These are phyloP conservation scores for Blastocystis sp. DNA, from an alignment of 352 stramenopile genomes.

Conservation along the genomic window DNA sequence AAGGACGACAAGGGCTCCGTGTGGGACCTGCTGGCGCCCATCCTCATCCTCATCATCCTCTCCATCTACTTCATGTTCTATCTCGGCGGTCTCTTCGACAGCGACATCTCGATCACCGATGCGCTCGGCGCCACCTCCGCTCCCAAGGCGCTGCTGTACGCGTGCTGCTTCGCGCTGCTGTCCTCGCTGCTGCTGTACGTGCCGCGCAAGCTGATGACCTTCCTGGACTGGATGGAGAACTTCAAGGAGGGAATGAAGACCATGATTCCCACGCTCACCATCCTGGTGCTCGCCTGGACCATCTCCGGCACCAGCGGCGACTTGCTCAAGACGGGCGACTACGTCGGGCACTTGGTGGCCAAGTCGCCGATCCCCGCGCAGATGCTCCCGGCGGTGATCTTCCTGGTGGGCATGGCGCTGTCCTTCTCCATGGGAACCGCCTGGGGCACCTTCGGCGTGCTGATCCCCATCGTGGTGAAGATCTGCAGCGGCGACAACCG, in stretches of 20 bases:
- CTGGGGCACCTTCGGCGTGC: slow-evolving; percentile 87
- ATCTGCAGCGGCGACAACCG: slow-evolving; percentile 80
- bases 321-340: slow-evolving; percentile 78
- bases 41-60: slow-evolving; percentile 82
- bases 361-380: slow-evolving; percentile 78
- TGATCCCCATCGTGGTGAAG: slow-evolving; percentile 83
- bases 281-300: slow-evolving; percentile 84
- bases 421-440: slow-evolving; percentile 84
- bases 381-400: slow-evolving; percentile 80
- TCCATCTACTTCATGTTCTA: slow-evolving; percentile 82
- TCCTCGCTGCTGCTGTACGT: slow-evolving; percentile 72
- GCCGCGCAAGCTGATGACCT: slow-evolving; percentile 81
- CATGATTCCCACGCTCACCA: slow-evolving; percentile 83
- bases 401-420: slow-evolving; percentile 82
- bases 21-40: slow-evolving; percentile 84
- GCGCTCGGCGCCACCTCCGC: slow-evolving; percentile 68
- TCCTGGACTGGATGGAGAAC: slow-evolving; percentile 82
- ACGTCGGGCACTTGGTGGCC: slow-evolving; percentile 73
- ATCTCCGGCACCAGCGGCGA: slow-evolving; percentile 82
- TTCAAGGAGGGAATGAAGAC: slow-evolving; percentile 86
- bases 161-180: slow-evolving; percentile 71
- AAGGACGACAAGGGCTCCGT: slow-evolving; percentile 72
- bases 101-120: slow-evolving; percentile 42
- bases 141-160: slow-evolving; percentile 70
- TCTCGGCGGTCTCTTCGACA: slow-evolving; percentile 33